Evolutionary conservation across 495 filamentous ascomycete genomes (phyloP).

Genomic region (Penicillium daleae): DNA sequence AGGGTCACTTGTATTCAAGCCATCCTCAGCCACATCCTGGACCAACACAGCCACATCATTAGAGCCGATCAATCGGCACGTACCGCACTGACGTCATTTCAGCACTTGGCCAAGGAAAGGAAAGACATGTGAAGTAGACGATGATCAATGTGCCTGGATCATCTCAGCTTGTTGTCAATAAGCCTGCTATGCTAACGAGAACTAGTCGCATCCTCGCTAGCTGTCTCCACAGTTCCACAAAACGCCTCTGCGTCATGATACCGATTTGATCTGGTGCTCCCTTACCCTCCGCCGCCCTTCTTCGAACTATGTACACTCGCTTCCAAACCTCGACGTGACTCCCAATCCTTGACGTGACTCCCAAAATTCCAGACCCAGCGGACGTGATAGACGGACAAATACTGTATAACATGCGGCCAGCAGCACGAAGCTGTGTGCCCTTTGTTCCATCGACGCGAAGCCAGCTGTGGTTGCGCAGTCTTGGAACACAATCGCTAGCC

Average conservation of each 20-base stretch:
- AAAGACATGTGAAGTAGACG: background rate
- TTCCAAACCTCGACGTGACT: background rate
- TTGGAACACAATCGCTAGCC: constrained; percentile 1
- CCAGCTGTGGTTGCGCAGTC: constrained; percentile 5
- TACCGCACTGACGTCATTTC: constrained; percentile 20
- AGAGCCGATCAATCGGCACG: background rate
- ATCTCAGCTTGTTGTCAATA: constrained; percentile 9
- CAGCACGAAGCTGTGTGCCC: constrained; percentile 19
- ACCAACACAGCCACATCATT: background rate
- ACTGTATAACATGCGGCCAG: constrained; percentile 16
- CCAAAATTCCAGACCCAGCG: background rate
- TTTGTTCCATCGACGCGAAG: constrained; percentile 12
- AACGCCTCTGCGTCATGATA: constrained; percentile 33
- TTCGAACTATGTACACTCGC: constrained; percentile 5
- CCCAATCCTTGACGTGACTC: background rate
- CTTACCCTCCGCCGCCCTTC: background rate
- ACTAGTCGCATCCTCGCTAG: background rate
- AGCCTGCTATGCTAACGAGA: background rate
- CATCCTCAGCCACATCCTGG: background rate
- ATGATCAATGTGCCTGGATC: constrained; percentile 23
- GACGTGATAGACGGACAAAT: background rate
- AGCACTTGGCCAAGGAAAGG: constrained; percentile 2
- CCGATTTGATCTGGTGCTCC: constrained; percentile 8
- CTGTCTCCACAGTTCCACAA: constrained; percentile 12
- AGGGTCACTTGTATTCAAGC: background rate